Evolutionary conservation across 1,284 basidiomycete species (phyloP).

Genomic region (Bjerkandera adusta): DNA sequence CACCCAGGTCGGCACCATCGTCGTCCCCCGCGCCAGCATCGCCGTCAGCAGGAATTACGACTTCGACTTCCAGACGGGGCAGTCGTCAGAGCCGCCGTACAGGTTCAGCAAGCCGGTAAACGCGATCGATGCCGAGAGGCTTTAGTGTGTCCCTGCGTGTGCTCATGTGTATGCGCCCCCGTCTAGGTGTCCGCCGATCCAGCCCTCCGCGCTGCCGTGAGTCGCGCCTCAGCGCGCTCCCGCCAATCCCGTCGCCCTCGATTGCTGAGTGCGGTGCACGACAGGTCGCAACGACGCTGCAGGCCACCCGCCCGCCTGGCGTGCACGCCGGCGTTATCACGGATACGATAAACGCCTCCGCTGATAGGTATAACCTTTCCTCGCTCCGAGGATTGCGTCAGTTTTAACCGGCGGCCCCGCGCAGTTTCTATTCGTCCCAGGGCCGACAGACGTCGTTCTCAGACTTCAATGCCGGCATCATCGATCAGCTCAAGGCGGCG

Average conservation of each 20-base stretch:
- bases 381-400: slow-evolving; percentile 15
- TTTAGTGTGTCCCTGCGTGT: slow-evolving; percentile 8
- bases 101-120: slow-evolving; percentile 68
- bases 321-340: slow-evolving; percentile 39
- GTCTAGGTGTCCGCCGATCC: slow-evolving; percentile 10
- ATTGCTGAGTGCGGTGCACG: slow-evolving; percentile 7
- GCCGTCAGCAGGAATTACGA: slow-evolving; percentile 76
- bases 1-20: slow-evolving; percentile 70
- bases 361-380: slow-evolving; percentile 57
- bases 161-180: slow-evolving; percentile 3
- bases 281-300: slow-evolving; percentile 49
- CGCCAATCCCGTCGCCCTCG: background rate
- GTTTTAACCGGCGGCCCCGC: slow-evolving; percentile 4
- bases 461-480: slow-evolving; percentile 69
- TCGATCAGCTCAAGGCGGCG: slow-evolving; percentile 50
- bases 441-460: slow-evolving; percentile 78
- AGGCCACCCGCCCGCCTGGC: slow-evolving; percentile 41
- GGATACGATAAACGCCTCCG: slow-evolving; percentile 65
- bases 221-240: slow-evolving; percentile 6
- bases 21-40: slow-evolving; percentile 67
- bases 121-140: slow-evolving; percentile 23
- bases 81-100: slow-evolving; percentile 53
- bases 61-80: slow-evolving; percentile 60
- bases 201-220: slow-evolving; percentile 13
- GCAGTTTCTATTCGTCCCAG: slow-evolving; percentile 80